Percentiles rank a stretch among this genome's conserved stretches.
phyloP scores from a whole-genome alignment of 257 asterid genomes.

The Coffea eugenioides region DNA sequence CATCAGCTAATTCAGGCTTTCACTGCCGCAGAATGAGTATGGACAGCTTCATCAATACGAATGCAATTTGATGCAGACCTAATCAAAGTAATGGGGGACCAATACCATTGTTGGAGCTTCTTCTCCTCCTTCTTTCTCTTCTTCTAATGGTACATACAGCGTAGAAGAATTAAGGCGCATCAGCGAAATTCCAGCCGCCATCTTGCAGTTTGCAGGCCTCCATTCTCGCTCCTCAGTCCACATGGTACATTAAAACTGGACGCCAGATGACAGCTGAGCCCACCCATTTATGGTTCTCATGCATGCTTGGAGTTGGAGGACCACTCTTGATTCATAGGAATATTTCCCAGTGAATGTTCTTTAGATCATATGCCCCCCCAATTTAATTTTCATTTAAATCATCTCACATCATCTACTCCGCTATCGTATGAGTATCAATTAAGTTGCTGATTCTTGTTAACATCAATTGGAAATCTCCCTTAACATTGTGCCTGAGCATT shows the following conservation, averaged over 20 bases:
- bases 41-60: not conserved
- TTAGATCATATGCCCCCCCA: too few species aligned
- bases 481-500: too few species aligned
- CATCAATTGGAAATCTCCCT: too few species aligned
- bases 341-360: too few species aligned
- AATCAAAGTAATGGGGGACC: not conserved
- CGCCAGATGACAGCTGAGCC: not conserved
- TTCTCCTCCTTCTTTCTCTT: not conserved
- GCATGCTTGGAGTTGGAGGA: not conserved
- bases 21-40: not conserved
- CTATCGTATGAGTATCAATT: too few species aligned
- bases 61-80: not conserved
- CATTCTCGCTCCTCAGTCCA: not conserved
- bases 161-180: conserved; percentile 12
- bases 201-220: conserved; percentile 5
- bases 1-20: not conserved
- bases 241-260: not conserved
- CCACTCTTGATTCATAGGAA: not conserved
- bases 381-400: too few species aligned
- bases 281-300: not conserved
- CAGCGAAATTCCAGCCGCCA: conserved; percentile 19
- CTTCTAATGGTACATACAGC: not conserved
- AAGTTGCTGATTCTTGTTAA: too few species aligned
- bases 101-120: not conserved
- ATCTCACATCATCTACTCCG: too few species aligned